Conservation (phyloP, 768 basidiomycete genomes). For the Pleurotus platypus region DNA sequence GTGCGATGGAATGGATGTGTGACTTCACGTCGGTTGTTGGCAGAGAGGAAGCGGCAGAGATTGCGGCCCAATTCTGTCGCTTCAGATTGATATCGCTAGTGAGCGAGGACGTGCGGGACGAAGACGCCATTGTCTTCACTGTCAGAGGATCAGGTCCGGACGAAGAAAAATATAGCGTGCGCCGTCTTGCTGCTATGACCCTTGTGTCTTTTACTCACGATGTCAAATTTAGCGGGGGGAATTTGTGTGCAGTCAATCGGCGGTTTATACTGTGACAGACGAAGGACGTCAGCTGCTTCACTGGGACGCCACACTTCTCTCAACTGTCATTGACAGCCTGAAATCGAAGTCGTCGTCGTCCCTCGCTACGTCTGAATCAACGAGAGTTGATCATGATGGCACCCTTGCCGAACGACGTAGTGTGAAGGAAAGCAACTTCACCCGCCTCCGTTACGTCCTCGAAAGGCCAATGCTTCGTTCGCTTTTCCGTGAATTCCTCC, state of each 20-base stretch:
- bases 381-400: slow-evolving; percentile 23
- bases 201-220: neutral
- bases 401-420: slow-evolving; percentile 50
- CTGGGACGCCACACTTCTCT: slow-evolving; percentile 81
- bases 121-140: slow-evolving; percentile 66
- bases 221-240: slow-evolving; percentile 74
- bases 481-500: slow-evolving; percentile 92
- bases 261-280: slow-evolving; percentile 91
- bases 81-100: slow-evolving; percentile 66
- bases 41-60: slow-evolving; percentile 75
- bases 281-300: slow-evolving; percentile 83
- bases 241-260: slow-evolving; percentile 94
- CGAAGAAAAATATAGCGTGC: slow-evolving; percentile 52
- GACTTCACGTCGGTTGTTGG: slow-evolving; percentile 77
- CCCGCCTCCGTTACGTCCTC: slow-evolving; percentile 86
- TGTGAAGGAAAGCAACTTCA: slow-evolving; percentile 85
- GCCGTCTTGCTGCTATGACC: slow-evolving; percentile 22
- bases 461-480: slow-evolving; percentile 87
- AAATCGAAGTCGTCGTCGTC: slow-evolving; percentile 47
- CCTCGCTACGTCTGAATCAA: slow-evolving; percentile 37
- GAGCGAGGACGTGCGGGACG: slow-evolving; percentile 59
- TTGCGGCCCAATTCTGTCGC: slow-evolving; percentile 76
- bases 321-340: slow-evolving; percentile 49
- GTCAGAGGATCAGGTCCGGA: slow-evolving; percentile 23
- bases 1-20: slow-evolving; percentile 73